These are phyloP conservation scores for Paspalum notatum DNA, from an alignment of 176 grass and related monocot genomes.

Conservation along the genomic window DNA sequence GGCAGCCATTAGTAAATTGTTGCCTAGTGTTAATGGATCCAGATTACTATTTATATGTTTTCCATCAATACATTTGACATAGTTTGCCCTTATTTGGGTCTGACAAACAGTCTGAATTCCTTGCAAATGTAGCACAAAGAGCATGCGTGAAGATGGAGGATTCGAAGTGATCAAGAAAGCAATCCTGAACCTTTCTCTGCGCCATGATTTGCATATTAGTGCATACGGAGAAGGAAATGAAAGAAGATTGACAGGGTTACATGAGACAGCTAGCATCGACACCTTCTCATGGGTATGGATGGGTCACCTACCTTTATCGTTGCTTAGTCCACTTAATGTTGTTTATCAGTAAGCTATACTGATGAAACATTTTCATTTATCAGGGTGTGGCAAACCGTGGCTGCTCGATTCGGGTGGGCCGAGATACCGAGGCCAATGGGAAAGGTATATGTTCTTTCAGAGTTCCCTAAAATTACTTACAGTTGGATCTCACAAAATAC, in stretches of 20 bases:
- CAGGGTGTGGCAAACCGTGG: constrained; percentile 99
- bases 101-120: constrained; percentile 15
- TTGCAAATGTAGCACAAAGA: constrained; percentile 78
- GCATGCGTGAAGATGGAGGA: constrained; percentile 90
- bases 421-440: constrained; percentile 85
- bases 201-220: constrained; percentile 89
- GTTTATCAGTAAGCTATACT: not conserved
- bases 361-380: constrained; percentile 30
- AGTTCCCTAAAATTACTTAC: constrained; percentile 17
- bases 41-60: constrained; percentile 3
- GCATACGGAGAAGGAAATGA: constrained; percentile 99
- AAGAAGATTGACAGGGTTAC: constrained; percentile 84
- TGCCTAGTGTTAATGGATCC: not conserved
- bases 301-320: not conserved
- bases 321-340: not conserved
- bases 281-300: constrained; percentile 90
- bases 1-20: not conserved
- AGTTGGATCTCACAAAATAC: constrained; percentile 16
- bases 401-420: constrained; percentile 93
- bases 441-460: constrained; percentile 65
- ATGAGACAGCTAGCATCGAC: constrained; percentile 94
- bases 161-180: constrained; percentile 94
- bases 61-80: not conserved
- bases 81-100: not conserved
- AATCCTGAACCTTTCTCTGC: constrained; percentile 92